phyloP scores from a whole-genome alignment of 1,284 basidiomycete species.

The Tilletia setariae region DNA sequence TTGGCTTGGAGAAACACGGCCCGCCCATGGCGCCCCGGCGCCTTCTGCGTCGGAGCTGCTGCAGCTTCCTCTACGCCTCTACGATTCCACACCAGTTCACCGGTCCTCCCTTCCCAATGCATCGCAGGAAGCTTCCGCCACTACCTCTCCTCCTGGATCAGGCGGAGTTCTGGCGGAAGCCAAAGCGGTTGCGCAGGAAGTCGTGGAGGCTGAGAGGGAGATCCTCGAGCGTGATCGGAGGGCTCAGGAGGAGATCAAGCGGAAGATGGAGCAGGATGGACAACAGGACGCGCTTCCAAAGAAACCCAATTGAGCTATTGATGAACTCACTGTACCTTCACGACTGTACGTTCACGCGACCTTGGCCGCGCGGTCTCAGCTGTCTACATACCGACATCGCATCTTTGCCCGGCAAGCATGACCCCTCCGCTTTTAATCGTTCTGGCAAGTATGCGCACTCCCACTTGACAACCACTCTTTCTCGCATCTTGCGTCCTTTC shows the following conservation, averaged over 20 bases:
- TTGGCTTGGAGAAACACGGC: not conserved
- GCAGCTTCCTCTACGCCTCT: not conserved
- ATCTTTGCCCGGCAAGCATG: too few relatives aligned
- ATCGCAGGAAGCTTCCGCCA: not conserved
- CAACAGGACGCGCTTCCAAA: too few relatives aligned
- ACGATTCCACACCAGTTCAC: not conserved
- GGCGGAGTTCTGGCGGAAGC: not conserved
- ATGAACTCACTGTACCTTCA: too few relatives aligned
- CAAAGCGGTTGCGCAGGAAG: not conserved
- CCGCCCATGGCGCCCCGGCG: not conserved
- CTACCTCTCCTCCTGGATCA: not conserved
- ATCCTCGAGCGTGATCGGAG: not conserved
- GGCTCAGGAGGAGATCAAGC: not conserved
- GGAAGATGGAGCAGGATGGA: not conserved
- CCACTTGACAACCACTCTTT: too few relatives aligned
- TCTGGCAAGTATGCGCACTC: too few relatives aligned
- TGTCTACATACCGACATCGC: too few relatives aligned
- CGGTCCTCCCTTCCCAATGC: too few relatives aligned
- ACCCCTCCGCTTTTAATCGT: too few relatives aligned
- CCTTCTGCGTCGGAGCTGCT: not conserved
- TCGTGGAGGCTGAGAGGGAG: not conserved
- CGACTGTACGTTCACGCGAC: too few relatives aligned
- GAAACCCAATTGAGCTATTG: too few relatives aligned
- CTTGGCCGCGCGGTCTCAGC: too few relatives aligned
- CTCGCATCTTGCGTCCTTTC: too few relatives aligned